Evolutionary conservation across 1,139 yeast species (phyloP), one percentile per base, ranked within the genome.

Genomic region (Yamadazyma kanchanaburiensis): DNA sequence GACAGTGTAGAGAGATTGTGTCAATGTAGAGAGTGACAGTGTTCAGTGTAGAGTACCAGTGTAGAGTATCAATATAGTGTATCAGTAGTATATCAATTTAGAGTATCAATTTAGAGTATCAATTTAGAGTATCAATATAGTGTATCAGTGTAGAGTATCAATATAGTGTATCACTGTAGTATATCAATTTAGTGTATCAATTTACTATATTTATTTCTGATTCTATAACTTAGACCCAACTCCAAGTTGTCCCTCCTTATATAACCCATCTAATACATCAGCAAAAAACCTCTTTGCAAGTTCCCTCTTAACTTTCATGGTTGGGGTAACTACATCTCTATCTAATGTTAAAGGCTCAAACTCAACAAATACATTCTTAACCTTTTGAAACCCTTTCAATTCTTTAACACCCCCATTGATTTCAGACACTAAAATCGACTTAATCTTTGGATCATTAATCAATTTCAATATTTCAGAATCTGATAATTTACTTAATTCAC

Each of bases 291-390:
- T 70, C 21, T 68, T 58, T 8, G 86, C 84, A 25, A 67, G 60
- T 6, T 74, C 70, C 45, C 94, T 65, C 58, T 78, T 81, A 39
- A 82, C 70, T 58, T 84, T 84, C 50, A 83, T 58, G 2, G 94
- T 83, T 25, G 94, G 94, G 4, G 94, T 84, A 25, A 83, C 57
- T 10, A 77, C 74, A 30, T 77, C 80, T 37, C 77, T 74, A 27
- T 74, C 82, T 19, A 76, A 56, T 18, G 70, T 77, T 51, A 84
- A 70, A 2, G 94, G 89, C 40, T 83, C 91, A 30, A 81, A 51
- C 22, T 64, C 77, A 31, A 81, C 62, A 25, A 55, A 54, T 15
- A 79, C 52, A 45, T 84, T 83, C 53, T 79, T 82, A 30, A 84
- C 41, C 51, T 71, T 75, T 51, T 84, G 94, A 48, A 79, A 83